Percentiles rank a stretch among this genome's conserved stretches.
These are phyloP conservation scores for Solanum bulbocastanum DNA, from an alignment of 257 asterid genomes.

Conservation along the genomic window DNA sequence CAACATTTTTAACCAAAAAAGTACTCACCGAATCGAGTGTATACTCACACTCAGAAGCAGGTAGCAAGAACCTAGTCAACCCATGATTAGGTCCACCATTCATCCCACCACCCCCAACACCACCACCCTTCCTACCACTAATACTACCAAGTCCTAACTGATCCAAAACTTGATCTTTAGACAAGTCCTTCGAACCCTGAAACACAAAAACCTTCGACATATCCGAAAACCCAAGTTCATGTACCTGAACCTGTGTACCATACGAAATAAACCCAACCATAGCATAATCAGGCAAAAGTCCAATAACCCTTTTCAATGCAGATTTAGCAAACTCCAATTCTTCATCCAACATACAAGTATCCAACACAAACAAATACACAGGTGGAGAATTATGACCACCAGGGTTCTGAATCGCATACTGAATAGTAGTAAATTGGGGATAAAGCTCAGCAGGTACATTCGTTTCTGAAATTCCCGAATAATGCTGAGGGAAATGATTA, in stretches of 20 bases:
- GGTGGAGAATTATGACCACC: neutral
- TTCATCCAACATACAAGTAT: constrained; percentile 91
- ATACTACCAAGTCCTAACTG: constrained; percentile 54
- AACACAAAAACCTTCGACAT: constrained; percentile 80
- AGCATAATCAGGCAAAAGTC: constrained; percentile 84
- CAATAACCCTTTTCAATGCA: constrained; percentile 77
- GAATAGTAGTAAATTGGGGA: constrained; percentile 74
- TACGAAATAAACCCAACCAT: constrained; percentile 91
- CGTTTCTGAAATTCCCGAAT: constrained; percentile 54
- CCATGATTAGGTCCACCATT: constrained; percentile 26
- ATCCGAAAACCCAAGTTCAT: constrained; percentile 86
- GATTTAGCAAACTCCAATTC: constrained; percentile 76
- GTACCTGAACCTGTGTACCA: constrained; percentile 97
- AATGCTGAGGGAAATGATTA: constrained; percentile 71
- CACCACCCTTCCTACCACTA: constrained; percentile 31
- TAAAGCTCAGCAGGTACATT: constrained; percentile 82
- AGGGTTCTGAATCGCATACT: constrained; percentile 30
- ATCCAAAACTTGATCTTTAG: constrained; percentile 89
- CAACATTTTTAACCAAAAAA: neutral
- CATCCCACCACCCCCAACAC: constrained; percentile 33
- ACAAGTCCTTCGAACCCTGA: constrained; percentile 70
- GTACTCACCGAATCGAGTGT: constrained; percentile 53
- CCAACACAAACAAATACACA: constrained; percentile 72
- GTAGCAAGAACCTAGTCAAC: constrained; percentile 67
- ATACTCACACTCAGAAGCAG: constrained; percentile 88